Evolutionary conservation across 345 rosid genomes (phyloP).

Genomic region (Gossypium thurberi): DNA sequence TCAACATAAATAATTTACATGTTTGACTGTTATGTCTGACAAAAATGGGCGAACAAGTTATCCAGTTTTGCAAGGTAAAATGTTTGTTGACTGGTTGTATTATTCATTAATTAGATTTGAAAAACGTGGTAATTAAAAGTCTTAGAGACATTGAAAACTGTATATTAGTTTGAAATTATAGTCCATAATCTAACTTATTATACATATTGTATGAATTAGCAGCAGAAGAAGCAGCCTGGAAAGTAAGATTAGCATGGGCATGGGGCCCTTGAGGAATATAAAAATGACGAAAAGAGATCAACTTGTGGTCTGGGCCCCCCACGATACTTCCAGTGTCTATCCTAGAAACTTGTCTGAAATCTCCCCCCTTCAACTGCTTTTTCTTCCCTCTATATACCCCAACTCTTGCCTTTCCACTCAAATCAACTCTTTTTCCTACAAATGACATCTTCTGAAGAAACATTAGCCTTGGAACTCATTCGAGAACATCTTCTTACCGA

Average conservation of each 20-base stretch:
- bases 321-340: conserved; percentile 23
- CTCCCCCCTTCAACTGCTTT: not conserved
- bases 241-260: not conserved
- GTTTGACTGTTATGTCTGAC: too few species aligned
- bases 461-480: conserved; percentile 47
- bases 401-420: conserved; percentile 28
- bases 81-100: not conserved
- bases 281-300: not conserved
- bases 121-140: not conserved
- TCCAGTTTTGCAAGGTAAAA: not conserved
- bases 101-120: not conserved
- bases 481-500: conserved; percentile 61
- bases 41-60: not conserved
- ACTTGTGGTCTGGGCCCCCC: not conserved
- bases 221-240: not conserved
- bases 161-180: not conserved
- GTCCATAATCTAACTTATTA: not conserved
- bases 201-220: not conserved
- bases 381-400: conserved; percentile 21
- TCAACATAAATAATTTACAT: not conserved
- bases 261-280: not conserved
- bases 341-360: conserved; percentile 28
- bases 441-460: conserved; percentile 32
- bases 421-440: not conserved
- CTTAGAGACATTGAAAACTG: not conserved